Evolutionary conservation across 805 yeast species (phyloP).

Genomic region (Ogataea parapolymorpha): DNA sequence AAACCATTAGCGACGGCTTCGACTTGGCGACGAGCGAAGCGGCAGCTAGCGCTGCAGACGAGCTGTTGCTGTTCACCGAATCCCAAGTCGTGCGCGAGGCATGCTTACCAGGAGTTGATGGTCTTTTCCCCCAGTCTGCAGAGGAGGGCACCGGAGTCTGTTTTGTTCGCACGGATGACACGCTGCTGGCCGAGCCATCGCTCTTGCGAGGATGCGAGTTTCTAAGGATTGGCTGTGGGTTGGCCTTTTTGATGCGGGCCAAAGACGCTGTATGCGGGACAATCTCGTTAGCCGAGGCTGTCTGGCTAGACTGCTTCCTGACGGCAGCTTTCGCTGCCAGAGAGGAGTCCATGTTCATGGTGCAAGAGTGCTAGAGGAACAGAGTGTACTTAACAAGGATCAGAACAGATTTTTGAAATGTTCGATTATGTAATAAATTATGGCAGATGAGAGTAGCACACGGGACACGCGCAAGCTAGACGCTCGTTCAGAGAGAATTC

Average conservation of each 20-base stretch:
- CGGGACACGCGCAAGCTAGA: no score
- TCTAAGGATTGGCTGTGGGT: slow-evolving; percentile 7
- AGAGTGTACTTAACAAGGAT: neutral
- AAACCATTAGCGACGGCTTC: slow-evolving; percentile 28
- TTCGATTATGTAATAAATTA: neutral
- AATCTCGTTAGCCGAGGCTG: slow-evolving; percentile 7
- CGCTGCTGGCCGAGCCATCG: slow-evolving; percentile 1
- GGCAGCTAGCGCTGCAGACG: slow-evolving; percentile 34
- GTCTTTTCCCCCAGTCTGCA: slow-evolving; percentile 6
- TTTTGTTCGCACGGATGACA: neutral
- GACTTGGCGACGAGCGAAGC: slow-evolving; percentile 34
- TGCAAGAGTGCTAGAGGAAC: neutral
- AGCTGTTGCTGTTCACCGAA: slow-evolving; percentile 27
- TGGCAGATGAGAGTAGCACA: neutral
- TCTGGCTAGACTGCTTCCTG: slow-evolving; percentile 11
- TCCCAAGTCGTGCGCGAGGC: slow-evolving; percentile 25
- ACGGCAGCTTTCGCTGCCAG: slow-evolving; percentile 15
- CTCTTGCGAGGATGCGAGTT: neutral
- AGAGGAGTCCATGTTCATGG: slow-evolving; percentile 12
- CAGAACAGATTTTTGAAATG: neutral
- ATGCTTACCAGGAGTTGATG: slow-evolving; percentile 6
- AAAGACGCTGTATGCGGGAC: slow-evolving; percentile 27
- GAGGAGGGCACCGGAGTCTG: slow-evolving; percentile 3
- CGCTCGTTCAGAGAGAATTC: no score
- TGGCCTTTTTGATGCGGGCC: slow-evolving; percentile 21